These are phyloP conservation scores for Stagonosporopsis tanaceti DNA, from an alignment of 2,329 filamentous ascomycete species.

Conservation along the genomic window DNA sequence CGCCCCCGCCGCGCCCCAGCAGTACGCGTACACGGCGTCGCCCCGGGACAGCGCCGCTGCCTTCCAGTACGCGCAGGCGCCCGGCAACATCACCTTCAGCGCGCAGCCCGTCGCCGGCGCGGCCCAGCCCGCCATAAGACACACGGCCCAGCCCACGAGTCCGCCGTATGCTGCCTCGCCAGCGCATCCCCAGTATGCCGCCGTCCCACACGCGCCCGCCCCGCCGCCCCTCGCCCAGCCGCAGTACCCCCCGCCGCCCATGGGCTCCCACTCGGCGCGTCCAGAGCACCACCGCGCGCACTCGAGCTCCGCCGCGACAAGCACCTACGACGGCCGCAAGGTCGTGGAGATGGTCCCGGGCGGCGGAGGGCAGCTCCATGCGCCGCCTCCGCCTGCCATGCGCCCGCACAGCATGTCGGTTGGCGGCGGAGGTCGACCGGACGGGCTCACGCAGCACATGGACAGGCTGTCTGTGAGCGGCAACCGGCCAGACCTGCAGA, in stretches of 20 bases:
- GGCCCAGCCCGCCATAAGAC: constrained; percentile 30
- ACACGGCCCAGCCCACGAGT: constrained; percentile 35
- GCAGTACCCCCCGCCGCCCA: constrained; percentile 43
- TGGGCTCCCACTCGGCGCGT: constrained; percentile 38
- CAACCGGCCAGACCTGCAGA: constrained; percentile 39
- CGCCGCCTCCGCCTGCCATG: constrained; percentile 43
- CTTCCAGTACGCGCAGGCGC: constrained; percentile 53
- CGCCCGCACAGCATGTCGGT: constrained; percentile 39
- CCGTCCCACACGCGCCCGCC: constrained; percentile 33
- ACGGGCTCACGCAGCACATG: constrained; percentile 53
- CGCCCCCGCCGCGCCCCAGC: constrained; percentile 21
- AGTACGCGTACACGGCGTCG: constrained; percentile 40
- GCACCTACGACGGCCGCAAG: constrained; percentile 41
- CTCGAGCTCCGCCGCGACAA: constrained; percentile 31
- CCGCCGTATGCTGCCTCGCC: constrained; percentile 27
- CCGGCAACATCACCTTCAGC: constrained; percentile 55
- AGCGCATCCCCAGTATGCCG: constrained; percentile 33
- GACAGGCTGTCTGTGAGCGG: constrained; percentile 58
- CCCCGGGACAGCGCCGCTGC: constrained; percentile 31
- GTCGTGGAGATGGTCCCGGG: constrained; percentile 55
- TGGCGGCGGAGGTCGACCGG: constrained; percentile 37
- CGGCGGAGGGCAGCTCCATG: constrained; percentile 33
- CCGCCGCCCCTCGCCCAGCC: constrained; percentile 11
- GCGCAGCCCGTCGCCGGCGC: constrained; percentile 43
- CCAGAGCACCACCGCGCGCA: constrained; percentile 35